Evolutionary conservation across 2,329 filamentous ascomycete genomes (phyloP).

Genomic region (Pseudopyricularia javanii): DNA sequence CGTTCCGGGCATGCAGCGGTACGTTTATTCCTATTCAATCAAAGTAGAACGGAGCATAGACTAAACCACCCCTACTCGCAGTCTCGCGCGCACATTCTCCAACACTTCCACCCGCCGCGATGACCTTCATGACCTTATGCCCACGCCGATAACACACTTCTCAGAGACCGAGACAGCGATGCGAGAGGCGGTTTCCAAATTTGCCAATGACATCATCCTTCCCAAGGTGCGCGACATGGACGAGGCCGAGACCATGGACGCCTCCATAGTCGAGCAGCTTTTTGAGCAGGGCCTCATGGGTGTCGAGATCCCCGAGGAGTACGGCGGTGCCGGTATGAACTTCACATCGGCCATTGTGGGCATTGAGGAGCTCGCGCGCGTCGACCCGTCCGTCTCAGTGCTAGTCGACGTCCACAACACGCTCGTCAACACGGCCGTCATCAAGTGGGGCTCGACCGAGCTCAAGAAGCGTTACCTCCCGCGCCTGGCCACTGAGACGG

Average conservation of each 20-base stretch:
- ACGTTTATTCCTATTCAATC: slow-evolving; percentile 5
- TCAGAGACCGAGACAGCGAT: slow-evolving; percentile 85
- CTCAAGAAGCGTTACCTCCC: slow-evolving; percentile 81
- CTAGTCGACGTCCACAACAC: slow-evolving; percentile 98
- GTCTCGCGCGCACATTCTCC: slow-evolving; percentile 40
- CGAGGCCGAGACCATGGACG: slow-evolving; percentile 90
- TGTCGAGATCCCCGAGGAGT: slow-evolving; percentile 95
- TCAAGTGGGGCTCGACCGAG: slow-evolving; percentile 70
- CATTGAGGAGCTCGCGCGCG: slow-evolving; percentile 89
- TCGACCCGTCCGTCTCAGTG: slow-evolving; percentile 90
- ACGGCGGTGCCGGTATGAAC: slow-evolving; percentile 95
- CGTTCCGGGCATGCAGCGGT: slow-evolving; percentile 15
- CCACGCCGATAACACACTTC: slow-evolving; percentile 85
- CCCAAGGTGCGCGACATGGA: slow-evolving; percentile 96
- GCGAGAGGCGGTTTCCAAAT: slow-evolving; percentile 81
- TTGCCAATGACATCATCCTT: slow-evolving; percentile 76
- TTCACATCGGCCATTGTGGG: slow-evolving; percentile 93
- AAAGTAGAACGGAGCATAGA: neutral
- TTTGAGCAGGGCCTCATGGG: slow-evolving; percentile 98
- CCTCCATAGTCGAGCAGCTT: slow-evolving; percentile 72
- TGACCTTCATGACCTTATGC: slow-evolving; percentile 66
- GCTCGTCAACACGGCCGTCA: slow-evolving; percentile 81
- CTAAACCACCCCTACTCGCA: slow-evolving; percentile 6
- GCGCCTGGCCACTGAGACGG: slow-evolving; percentile 77
- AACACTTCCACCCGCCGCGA: slow-evolving; percentile 42